Evolutionary conservation across 2,329 filamentous ascomycete genomes (phyloP), one percentile per base, ranked within the genome.

Genomic region (Fusarium tricinctum): DNA sequence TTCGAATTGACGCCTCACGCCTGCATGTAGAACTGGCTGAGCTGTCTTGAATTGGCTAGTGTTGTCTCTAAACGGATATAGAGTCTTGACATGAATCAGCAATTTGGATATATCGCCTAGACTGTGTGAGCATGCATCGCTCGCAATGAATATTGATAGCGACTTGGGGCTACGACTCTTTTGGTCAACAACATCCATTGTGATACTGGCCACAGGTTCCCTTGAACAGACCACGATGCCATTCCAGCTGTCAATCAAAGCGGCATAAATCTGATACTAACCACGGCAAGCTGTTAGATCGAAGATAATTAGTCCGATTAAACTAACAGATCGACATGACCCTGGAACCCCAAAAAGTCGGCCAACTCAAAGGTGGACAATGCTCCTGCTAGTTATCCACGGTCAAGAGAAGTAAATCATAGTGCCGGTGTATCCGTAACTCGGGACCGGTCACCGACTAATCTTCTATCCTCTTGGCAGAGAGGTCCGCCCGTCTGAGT

Each of bases 41-140:
- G 43, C 26, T 63, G 44, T 56, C 61, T 51, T 33, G 26, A 48
- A 43, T 43, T 32, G 55, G 48, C 35, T 69, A 66, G 65, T 40
- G 51, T 26, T 14, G 40, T 56, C 38, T 40, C 46, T 43, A 51
- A 51, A 22, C 19, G 39, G 20, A 17, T 22, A 30, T 22, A 26
- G 35, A 57, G 30, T 38, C 28, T 63, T 49, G 33, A 58, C 52
- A 32, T 42, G 14, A 20, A 56, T 51, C 32, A 57, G 26, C 43
- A 56, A 43, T 22, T 44, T n/a, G 17, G 17, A 38, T 19, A 38
- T 38, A 38, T 8, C 30, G 6, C 35, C 20, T 35, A 15, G 35
- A 19, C 35, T n/a, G 17, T 8, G 15, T n/a, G 17, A 35, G 12
- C 17, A n/a, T 8, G 15, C 9, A n/a, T 38, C 8, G 33, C 17